Percentiles rank a stretch among this genome's conserved stretches.
Conservation (phyloP, 2,329 filamentous ascomycete genomes). For the Monosporascus sp. region DNA sequence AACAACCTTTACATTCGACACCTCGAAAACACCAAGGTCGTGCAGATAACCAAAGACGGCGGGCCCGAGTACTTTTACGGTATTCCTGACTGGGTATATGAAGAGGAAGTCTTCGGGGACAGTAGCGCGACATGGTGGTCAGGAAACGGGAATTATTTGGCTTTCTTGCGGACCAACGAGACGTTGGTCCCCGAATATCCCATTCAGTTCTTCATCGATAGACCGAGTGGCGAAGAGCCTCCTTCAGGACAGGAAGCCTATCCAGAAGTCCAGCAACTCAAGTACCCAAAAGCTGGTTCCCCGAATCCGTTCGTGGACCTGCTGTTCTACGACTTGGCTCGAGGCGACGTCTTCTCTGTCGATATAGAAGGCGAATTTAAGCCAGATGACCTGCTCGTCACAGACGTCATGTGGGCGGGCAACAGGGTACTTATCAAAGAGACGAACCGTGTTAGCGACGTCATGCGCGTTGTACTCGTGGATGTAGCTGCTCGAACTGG, state of each 20-base stretch:
- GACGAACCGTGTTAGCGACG: constrained; percentile 89
- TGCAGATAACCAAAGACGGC: constrained; percentile 80
- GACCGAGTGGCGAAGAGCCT: constrained; percentile 71
- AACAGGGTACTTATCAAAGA: constrained; percentile 81
- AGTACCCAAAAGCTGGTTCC: constrained; percentile 93
- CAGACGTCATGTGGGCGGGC: constrained; percentile 87
- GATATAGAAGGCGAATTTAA: constrained; percentile 71
- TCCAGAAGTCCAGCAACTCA: constrained; percentile 85
- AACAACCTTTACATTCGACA: constrained; percentile 88
- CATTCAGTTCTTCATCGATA: constrained; percentile 85
- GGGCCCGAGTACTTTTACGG: constrained; percentile 90
- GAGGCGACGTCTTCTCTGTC: constrained; percentile 74
- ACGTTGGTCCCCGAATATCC: constrained; percentile 87
- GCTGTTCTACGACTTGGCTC: constrained; percentile 79
- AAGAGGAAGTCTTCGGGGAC: constrained; percentile 73
- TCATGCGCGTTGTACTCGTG: constrained; percentile 82
- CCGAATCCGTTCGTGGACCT: constrained; percentile 89
- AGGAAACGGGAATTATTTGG: constrained; percentile 79
- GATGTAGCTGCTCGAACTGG: constrained; percentile 71
- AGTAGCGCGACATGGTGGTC: constrained; percentile 95
- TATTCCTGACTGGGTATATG: constrained; percentile 95
- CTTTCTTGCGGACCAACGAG: constrained; percentile 92
- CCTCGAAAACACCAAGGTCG: constrained; percentile 50
- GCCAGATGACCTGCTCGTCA: constrained; percentile 82
- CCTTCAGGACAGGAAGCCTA: constrained; percentile 75